Base-by-base conservation (phyloP, 768 basidiomycete species). In the Multifurca ochricompacta region DNA sequence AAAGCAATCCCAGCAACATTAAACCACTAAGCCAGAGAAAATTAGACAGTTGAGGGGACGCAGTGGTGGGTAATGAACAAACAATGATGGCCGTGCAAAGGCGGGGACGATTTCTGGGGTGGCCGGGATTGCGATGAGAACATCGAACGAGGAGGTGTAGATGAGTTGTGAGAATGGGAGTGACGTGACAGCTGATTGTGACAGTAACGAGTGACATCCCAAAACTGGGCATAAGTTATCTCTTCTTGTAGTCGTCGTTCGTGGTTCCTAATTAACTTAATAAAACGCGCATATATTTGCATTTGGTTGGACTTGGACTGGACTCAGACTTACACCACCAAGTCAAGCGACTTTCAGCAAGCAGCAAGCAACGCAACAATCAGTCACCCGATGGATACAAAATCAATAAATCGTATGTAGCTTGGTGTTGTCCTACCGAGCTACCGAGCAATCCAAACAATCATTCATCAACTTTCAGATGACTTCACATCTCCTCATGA, bases 1-100 rank as follows among this genome's bases (percentile, higher is more conserved):
- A 66, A 60, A 4, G 75, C 75, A 32, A 87, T 59, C 23, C 60
- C 54, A 10, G 73, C 59, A 30, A 89, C 60, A 11, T 81, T 69
- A 19, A 63, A 53, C 51, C 87, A 89, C 51, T 67, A 61, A 1
- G 30, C 11, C 27, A 32, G 27, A 32, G 45, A 32, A 5, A n/a
- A 16, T 42, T 25, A 44, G 30, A 21, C 19, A 9, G 28, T 10
- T 28, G 4, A 25, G 14, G 27, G 16, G 21, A 7, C 25, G 36
- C 21, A 43, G 28, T 9, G 28, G 54, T 10, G 6, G 18, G 42
- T 23, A 23, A 32, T 25, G 25, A 5, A 21, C 27, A 10, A 10
- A 64, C 64, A 55, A 46, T 58, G 61, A 55, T 56, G 53, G 25
- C 37, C 58, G 62, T 3, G 63, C 66, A 53, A 58, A 52, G 39